Conservation (phyloP, 768 basidiomycete genomes). For the Termitomyces sp. region DNA sequence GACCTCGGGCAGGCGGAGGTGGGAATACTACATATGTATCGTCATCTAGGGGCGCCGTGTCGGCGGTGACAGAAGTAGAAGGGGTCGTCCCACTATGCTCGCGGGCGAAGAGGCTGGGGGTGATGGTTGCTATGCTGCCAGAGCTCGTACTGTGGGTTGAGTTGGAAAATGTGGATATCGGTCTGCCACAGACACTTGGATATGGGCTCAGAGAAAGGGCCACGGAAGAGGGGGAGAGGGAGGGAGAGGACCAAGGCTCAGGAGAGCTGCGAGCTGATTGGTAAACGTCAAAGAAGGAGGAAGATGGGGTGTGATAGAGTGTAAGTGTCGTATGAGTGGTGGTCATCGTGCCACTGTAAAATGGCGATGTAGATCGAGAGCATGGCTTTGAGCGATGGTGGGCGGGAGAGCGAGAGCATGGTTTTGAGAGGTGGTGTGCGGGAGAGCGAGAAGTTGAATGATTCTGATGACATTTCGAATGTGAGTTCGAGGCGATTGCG, state of each 20-base stretch:
- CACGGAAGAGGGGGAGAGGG: constrained; percentile 5
- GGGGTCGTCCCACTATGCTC: constrained; percentile 13
- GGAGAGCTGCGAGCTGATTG: constrained; percentile 61
- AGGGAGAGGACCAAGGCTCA: constrained; percentile 26
- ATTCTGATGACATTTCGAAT: constrained; percentile 11
- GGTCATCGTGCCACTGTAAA: constrained; percentile 46
- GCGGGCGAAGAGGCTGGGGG: constrained; percentile 50
- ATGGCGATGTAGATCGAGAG: constrained; percentile 39
- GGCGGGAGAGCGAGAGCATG: constrained; percentile 28
- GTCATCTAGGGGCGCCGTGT: not conserved
- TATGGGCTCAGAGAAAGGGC: constrained; percentile 14
- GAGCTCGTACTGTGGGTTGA: constrained; percentile 22
- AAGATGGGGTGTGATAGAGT: constrained; percentile 74
- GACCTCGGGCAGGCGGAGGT: constrained; percentile 44
- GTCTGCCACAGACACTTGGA: constrained; percentile 18
- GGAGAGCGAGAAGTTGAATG: constrained; percentile 23
- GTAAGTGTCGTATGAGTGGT: constrained; percentile 55
- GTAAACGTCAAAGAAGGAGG: constrained; percentile 63
- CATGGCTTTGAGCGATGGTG: constrained; percentile 32
- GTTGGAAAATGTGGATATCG: constrained; percentile 21
- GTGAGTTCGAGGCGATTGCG: constrained; percentile 23
- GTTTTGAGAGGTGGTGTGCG: constrained; percentile 28
- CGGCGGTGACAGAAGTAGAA: constrained; percentile 3
- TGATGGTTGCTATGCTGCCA: constrained; percentile 52
- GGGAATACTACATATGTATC: constrained; percentile 13